A percentile compares a stretch with the other conserved stretches of the same genome.
Evolutionary conservation across 2,329 filamentous ascomycete genomes (phyloP).

Genomic region (Penicillium sclerotigenum): DNA sequence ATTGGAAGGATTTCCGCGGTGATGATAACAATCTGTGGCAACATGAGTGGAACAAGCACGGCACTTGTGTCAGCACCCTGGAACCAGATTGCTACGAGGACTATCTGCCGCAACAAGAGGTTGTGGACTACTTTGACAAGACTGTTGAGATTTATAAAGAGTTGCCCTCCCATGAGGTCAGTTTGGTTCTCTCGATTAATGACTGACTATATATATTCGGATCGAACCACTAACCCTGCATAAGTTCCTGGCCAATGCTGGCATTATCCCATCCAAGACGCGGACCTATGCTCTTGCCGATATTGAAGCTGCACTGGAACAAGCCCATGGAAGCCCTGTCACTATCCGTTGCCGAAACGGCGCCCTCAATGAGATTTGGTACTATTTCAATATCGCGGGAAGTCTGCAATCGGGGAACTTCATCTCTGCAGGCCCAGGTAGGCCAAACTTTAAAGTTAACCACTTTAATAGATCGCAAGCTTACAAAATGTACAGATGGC

Average conservation of each 20-base stretch:
- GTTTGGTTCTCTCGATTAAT: conserved; percentile 6
- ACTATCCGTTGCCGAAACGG: conserved; percentile 56
- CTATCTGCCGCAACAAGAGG: conserved; percentile 62
- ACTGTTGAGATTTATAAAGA: conserved; percentile 64
- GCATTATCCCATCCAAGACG: conserved; percentile 52
- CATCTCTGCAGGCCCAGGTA: conserved; percentile 35
- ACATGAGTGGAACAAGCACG: conserved; percentile 74
- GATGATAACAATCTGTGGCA: conserved; percentile 66
- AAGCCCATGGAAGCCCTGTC: conserved; percentile 53
- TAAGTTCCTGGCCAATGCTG: conserved; percentile 58
- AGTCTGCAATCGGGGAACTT: conserved; percentile 38
- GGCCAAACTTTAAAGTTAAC: conserved; percentile 2
- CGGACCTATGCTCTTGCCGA: conserved; percentile 58
- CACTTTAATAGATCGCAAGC: background rate
- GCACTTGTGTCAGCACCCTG: conserved; percentile 70
- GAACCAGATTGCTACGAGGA: conserved; percentile 62
- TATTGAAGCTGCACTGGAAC: conserved; percentile 58
- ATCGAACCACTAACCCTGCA: conserved; percentile 3
- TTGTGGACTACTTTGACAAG: conserved; percentile 66
- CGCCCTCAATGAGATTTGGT: conserved; percentile 56
- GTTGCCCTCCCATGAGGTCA: conserved; percentile 61
- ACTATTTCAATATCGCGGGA: conserved; percentile 61
- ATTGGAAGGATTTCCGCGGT: conserved; percentile 68
- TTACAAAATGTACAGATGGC: conserved; percentile 43
- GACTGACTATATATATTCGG: background rate